Evolutionary conservation across 176 grass and related monocot genomes (phyloP).

Genomic region (Carex littledalei): DNA sequence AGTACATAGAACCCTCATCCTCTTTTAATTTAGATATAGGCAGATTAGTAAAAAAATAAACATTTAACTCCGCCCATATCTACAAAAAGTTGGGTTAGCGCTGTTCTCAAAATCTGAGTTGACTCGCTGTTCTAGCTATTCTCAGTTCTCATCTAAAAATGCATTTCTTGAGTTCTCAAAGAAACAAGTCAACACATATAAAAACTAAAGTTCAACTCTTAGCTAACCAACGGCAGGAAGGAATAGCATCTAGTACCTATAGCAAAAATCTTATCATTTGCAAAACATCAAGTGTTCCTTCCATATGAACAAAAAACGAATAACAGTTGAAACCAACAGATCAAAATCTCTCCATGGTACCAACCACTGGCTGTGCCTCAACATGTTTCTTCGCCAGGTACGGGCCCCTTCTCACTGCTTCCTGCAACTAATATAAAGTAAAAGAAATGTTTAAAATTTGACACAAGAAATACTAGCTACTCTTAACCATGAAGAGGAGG

Average conservation of each 20-base stretch:
- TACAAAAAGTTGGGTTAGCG: too few relatives aligned
- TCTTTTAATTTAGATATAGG: too few relatives aligned
- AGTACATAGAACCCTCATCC: too few relatives aligned
- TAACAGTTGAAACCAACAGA: background rate
- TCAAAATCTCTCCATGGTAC: constrained; percentile 69
- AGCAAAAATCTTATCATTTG: background rate
- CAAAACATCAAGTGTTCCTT: background rate
- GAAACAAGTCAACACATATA: background rate
- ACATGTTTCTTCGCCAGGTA: constrained; percentile 48
- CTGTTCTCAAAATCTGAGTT: too few relatives aligned
- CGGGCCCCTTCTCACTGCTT: constrained; percentile 72
- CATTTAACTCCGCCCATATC: too few relatives aligned
- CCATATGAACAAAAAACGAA: constrained; percentile 3
- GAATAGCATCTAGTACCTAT: background rate
- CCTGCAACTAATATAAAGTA: constrained; percentile 50
- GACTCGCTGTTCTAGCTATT: too few relatives aligned
- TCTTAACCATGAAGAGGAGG: background rate
- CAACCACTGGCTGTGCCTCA: constrained; percentile 55
- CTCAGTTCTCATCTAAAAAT: background rate
- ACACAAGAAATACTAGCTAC: background rate
- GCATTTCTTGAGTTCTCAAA: background rate
- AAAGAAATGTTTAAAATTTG: background rate
- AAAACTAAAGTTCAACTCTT: background rate
- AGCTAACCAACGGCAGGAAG: background rate
- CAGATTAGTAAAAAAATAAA: too few relatives aligned